Evolutionary conservation across 2,329 filamentous ascomycete species (phyloP), one percentile per base, ranked within the genome.

Genomic region (Cercospora sesami): DNA sequence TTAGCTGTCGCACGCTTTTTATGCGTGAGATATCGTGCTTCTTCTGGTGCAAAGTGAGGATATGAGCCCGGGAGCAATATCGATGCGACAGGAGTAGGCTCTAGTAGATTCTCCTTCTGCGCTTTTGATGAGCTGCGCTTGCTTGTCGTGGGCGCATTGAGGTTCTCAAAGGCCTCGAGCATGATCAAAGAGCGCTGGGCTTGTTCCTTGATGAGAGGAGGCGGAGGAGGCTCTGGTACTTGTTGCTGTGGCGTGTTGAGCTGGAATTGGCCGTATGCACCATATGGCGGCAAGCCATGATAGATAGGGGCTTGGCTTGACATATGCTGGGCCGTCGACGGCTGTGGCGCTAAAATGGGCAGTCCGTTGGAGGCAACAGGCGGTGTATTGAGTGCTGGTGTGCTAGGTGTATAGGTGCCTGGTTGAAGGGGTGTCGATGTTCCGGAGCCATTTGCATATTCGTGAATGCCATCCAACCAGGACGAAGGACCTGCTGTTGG

Each of bases 11-110:
- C 65, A 71, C 71, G 74, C 70, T 74, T 77, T 71, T 72, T 69
- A 55, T 84, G 80, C 63, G 86, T 83, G 66, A 85, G 84, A 61
- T 85, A 83, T 71, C 84, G 83, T 57, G 80, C 74, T 55, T 81
- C 78, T 63, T 80, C 72, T 66, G 84, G 80, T 64, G 86, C 83
- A 74, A 89, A 87, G 60, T 85, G 83, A 72, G 86, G 74, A 48
- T 79, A 75, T 28, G 78, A 74, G 67, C 78, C 77, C 8, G 80
- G 79, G 9, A 79, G 82, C 10, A 91, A 82, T 63, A 87, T 85
- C 5, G 89, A 81, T 9, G 89, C 81, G 63, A 86, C 86, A 31
- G 87, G 84, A 18, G 85, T 84, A 9, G 85, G 84, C 31, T 86
- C 74, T 83, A 84, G 69, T 84, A 72, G 58, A 30, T 62, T 62